These are phyloP conservation scores for Glomus cerebriforme DNA, from an alignment of 192 early-diverging fungal genomes.

Conservation along the genomic window DNA sequence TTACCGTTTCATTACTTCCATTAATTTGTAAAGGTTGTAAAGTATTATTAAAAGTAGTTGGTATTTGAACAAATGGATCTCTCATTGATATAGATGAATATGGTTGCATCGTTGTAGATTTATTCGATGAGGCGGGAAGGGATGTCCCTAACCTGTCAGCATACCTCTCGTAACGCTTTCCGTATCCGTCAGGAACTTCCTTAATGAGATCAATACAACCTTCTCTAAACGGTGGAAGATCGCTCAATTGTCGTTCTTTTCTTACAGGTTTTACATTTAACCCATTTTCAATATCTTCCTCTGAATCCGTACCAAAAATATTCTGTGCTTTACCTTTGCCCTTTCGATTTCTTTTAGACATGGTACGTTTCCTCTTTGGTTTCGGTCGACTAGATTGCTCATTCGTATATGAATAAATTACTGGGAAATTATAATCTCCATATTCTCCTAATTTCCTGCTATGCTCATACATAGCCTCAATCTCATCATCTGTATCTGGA, in stretches of 20 bases:
- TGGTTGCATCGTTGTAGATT: not conserved
- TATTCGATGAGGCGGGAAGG: not conserved
- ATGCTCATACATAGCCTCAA: slow-evolving; percentile 34
- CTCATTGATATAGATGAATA: not conserved
- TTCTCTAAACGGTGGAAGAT: slow-evolving; percentile 11
- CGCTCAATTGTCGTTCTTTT: not conserved
- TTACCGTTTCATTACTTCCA: no score
- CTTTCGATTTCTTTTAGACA: not conserved
- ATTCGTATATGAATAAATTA: slow-evolving; percentile 18
- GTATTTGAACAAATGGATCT: slow-evolving; percentile 14
- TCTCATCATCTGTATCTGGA: slow-evolving; percentile 40
- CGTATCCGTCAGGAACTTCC: slow-evolving; percentile 19
- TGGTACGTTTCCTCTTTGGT: slow-evolving; percentile 3
- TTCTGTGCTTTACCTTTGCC: not conserved
- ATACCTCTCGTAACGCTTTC: slow-evolving; percentile 15
- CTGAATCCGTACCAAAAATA: slow-evolving; percentile 1
- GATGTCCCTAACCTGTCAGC: not conserved
- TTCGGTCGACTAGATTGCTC: not conserved
- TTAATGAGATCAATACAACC: slow-evolving; percentile 27
- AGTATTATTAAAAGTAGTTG: not conserved
- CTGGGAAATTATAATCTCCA: slow-evolving; percentile 38
- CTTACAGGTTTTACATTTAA: not conserved
- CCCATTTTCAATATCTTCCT: not conserved
- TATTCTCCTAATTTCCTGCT: slow-evolving; percentile 32
- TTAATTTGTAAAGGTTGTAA: not conserved